Evolutionary conservation across 2,329 filamentous ascomycete genomes (phyloP).

Genomic region (Thelonectria rubi): DNA sequence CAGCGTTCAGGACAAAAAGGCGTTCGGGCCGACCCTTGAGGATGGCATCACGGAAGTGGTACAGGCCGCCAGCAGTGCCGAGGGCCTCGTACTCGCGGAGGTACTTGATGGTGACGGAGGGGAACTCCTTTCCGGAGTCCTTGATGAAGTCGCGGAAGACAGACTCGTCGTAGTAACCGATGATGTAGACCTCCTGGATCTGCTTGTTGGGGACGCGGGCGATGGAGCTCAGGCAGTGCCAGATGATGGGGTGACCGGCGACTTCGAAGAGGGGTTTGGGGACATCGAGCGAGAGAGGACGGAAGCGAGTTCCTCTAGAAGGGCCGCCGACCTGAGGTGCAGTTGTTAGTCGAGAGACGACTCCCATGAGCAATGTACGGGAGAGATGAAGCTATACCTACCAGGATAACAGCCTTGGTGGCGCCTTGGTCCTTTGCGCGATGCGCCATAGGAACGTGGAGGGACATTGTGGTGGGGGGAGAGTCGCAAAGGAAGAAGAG

Average conservation of each 20-base stretch:
- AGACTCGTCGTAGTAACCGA: constrained; percentile 97
- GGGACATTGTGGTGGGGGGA: constrained; percentile 56
- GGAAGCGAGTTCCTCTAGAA: constrained; percentile 93
- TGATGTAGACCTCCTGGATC: constrained; percentile 95
- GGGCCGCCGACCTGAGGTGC: constrained; percentile 83
- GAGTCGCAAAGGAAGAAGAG: background rate
- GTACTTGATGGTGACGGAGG: constrained; percentile 87
- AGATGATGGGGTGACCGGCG: constrained; percentile 97
- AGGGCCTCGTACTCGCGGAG: constrained; percentile 96
- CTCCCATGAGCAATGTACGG: constrained; percentile 12
- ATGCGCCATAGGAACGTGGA: constrained; percentile 64
- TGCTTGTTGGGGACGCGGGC: constrained; percentile 81
- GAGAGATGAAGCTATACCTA: constrained; percentile 65
- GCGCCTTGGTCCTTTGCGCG: constrained; percentile 62
- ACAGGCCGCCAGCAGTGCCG: constrained; percentile 94
- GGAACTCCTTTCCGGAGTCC: constrained; percentile 84
- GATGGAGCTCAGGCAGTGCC: constrained; percentile 94
- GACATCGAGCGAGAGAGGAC: constrained; percentile 92
- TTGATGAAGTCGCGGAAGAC: constrained; percentile 99
- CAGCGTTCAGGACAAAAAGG: constrained; percentile 97
- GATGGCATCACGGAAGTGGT: constrained; percentile 99
- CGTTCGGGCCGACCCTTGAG: constrained; percentile 94
- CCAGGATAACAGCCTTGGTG: constrained; percentile 95
- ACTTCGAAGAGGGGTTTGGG: constrained; percentile 99
- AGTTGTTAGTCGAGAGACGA: constrained; percentile 45